These are phyloP conservation scores for Kalanchoe fedtschenkoi DNA, from an alignment of 164 flowering plant species.

Conservation along the genomic window DNA sequence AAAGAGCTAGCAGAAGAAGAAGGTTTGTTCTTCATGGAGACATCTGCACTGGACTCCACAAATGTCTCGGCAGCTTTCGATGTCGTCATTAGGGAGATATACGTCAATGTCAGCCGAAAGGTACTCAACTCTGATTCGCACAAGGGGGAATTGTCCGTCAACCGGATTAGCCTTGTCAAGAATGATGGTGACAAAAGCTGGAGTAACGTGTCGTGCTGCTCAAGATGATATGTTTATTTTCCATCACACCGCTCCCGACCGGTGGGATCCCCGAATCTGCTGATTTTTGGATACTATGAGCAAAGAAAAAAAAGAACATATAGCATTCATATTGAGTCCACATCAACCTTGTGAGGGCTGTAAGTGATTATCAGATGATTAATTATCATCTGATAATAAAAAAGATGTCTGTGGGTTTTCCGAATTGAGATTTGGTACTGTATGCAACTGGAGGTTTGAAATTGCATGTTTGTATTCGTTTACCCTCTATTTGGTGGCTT, in stretches of 20 bases:
- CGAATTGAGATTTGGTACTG: no score
- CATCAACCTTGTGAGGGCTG: no score
- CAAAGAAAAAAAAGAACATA: no score
- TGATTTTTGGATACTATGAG: background rate
- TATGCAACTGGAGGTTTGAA: no score
- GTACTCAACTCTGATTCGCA: background rate
- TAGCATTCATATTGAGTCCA: no score
- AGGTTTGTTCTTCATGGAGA: constrained; percentile 9
- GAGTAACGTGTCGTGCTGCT: background rate
- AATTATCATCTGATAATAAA: no score
- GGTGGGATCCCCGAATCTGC: background rate
- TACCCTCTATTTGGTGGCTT: no score
- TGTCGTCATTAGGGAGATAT: constrained; percentile 4
- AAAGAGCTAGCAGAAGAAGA: constrained; percentile 4
- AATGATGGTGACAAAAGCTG: background rate
- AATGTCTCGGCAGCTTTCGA: constrained; percentile 6
- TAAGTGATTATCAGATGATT: no score
- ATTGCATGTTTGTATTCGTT: no score
- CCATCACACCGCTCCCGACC: no score
- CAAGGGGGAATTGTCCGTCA: constrained; percentile 4
- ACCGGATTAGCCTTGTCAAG: constrained; percentile 6
- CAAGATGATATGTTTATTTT: background rate
- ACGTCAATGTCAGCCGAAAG: constrained; percentile 7
- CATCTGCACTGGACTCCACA: constrained; percentile 8
- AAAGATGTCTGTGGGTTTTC: no score